Evolutionary conservation across 2,329 filamentous ascomycete genomes (phyloP).

Genomic region (Alternaria arbusti): DNA sequence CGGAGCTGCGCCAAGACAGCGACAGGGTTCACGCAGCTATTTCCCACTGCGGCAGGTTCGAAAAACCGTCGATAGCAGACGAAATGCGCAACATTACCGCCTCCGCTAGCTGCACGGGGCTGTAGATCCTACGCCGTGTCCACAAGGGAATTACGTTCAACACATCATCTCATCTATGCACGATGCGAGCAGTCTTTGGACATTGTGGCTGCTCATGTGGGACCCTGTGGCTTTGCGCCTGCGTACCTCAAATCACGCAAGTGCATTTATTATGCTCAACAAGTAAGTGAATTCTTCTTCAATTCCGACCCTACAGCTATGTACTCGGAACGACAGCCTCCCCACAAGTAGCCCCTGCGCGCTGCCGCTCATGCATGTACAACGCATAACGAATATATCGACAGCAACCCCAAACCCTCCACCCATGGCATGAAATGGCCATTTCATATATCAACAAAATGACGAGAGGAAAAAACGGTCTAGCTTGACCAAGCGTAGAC

Average conservation of each 20-base stretch:
- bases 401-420: constrained; percentile 24
- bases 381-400: constrained; percentile 32
- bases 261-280: not conserved
- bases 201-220: not conserved
- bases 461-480: constrained; percentile 42
- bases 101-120: constrained; percentile 6
- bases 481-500: constrained; percentile 42
- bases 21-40: constrained; percentile 31
- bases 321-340: constrained; percentile 35
- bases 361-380: constrained; percentile 18
- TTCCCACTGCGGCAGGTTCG: constrained; percentile 28
- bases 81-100: constrained; percentile 29
- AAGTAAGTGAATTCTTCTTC: constrained; percentile 32
- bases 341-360: constrained; percentile 33
- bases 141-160: not conserved
- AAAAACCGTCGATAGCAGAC: constrained; percentile 27
- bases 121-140: not conserved
- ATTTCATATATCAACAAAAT: constrained; percentile 24
- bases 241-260: not conserved
- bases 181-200: not conserved
- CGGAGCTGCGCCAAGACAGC: constrained; percentile 34
- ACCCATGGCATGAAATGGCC: constrained; percentile 18
- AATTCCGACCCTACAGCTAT: constrained; percentile 38
- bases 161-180: not conserved
- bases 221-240: not conserved